A percentile compares a stretch with the other conserved stretches of the same genome.
Evolutionary conservation across 306 rosid genomes (phyloP).

Genomic region (Inga leiocalycina): DNA sequence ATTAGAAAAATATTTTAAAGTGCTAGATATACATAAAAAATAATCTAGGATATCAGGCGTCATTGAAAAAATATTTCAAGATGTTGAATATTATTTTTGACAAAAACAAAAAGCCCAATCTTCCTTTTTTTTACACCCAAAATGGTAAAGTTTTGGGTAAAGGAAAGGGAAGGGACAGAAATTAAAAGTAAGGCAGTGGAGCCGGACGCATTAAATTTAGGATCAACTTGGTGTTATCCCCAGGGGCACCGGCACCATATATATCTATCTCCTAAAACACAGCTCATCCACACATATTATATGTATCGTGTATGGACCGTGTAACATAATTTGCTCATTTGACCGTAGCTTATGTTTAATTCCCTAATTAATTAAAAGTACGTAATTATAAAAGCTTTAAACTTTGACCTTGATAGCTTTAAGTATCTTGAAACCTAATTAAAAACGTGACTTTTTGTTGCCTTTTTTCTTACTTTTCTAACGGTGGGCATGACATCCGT

Average conservation of each 20-base stretch:
- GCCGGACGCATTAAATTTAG: too few relatives aligned
- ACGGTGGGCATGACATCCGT: neutral
- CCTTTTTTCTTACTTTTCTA: neutral
- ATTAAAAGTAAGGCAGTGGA: too few relatives aligned
- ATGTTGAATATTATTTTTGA: too few relatives aligned
- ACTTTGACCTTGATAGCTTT: neutral
- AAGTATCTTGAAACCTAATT: neutral
- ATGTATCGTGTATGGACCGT: neutral
- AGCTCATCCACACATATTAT: conserved; percentile 3
- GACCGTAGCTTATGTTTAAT: neutral
- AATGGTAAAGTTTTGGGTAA: too few relatives aligned
- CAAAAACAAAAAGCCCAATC: too few relatives aligned
- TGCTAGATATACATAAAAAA: too few relatives aligned
- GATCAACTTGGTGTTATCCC: neutral
- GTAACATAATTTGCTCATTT: neutral
- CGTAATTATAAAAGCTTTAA: neutral
- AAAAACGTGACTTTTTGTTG: neutral
- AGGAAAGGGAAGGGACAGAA: too few relatives aligned
- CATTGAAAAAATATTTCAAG: too few relatives aligned
- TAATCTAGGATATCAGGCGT: too few relatives aligned
- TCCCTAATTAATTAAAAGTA: neutral
- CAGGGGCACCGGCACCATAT: neutral
- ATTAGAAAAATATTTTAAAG: too few relatives aligned
- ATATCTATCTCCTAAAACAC: neutral
- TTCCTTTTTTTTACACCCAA: too few relatives aligned